A percentile compares a stretch with the other conserved stretches of the same genome.
phyloP scores from a whole-genome alignment of 2,329 filamentous ascomycete species.

The Clonostachys solani region DNA sequence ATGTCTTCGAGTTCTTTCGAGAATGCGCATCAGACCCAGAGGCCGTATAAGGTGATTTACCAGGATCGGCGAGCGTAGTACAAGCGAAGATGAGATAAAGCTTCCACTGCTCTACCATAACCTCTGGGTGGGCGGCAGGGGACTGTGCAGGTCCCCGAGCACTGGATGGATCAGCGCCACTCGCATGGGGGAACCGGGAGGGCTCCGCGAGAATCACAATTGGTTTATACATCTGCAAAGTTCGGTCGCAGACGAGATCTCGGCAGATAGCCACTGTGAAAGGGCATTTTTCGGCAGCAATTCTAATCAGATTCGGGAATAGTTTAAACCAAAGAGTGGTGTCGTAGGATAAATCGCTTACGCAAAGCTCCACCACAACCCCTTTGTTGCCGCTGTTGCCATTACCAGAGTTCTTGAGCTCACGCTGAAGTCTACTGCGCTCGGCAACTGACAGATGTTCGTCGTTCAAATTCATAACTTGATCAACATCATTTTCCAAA shows the following conservation, averaged over 20 bases:
- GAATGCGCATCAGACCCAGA: slow-evolving; percentile 63
- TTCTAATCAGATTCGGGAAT: slow-evolving; percentile 89
- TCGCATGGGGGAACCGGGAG: slow-evolving; percentile 60
- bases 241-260: slow-evolving; percentile 87
- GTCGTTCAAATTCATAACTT: slow-evolving; percentile 88
- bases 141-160: slow-evolving; percentile 46
- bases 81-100: slow-evolving; percentile 96
- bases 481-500: slow-evolving; percentile 81
- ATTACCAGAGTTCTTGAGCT: slow-evolving; percentile 77
- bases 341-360: slow-evolving; percentile 92
- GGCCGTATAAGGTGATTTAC: slow-evolving; percentile 39
- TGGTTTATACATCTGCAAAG: slow-evolving; percentile 87
- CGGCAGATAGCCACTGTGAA: slow-evolving; percentile 88
- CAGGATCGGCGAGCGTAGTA: slow-evolving; percentile 85
- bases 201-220: slow-evolving; percentile 78
- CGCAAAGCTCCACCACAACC: slow-evolving; percentile 88
- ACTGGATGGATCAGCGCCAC: slow-evolving; percentile 56
- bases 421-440: slow-evolving; percentile 84
- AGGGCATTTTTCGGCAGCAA: slow-evolving; percentile 86
- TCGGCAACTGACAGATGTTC: slow-evolving; percentile 90
- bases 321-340: slow-evolving; percentile 96
- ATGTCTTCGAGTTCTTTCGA: slow-evolving; percentile 73
- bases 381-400: slow-evolving; percentile 73
- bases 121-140: slow-evolving; percentile 72
- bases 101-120: slow-evolving; percentile 96